Evolutionary conservation across 805 yeast species (phyloP).

Genomic region (Starmerella potacharoeniae): DNA sequence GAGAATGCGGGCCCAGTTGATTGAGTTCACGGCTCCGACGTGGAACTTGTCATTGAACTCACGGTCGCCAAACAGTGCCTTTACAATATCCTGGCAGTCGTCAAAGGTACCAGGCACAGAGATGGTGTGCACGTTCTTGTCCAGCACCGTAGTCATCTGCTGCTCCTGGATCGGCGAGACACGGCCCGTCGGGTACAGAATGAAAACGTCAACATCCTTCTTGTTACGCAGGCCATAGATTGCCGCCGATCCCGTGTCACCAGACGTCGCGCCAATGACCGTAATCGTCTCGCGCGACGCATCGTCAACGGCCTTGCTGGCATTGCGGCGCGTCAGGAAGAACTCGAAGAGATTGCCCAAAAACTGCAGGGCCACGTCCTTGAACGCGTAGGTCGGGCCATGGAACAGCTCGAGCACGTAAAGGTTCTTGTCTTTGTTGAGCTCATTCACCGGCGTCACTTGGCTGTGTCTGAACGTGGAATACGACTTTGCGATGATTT

Average conservation of each 20-base stretch:
- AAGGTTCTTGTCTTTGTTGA: constrained; percentile 47
- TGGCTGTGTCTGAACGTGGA: constrained; percentile 78
- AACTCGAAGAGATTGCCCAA: constrained; percentile 94
- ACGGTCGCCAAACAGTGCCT: constrained; percentile 78
- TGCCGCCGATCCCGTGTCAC: constrained; percentile 99
- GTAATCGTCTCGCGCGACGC: constrained; percentile 69
- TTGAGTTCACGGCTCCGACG: constrained; percentile 95
- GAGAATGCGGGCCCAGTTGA: constrained; percentile 97
- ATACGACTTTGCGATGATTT: constrained; percentile 59
- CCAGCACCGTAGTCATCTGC: constrained; percentile 96
- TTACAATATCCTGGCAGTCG: constrained; percentile 95
- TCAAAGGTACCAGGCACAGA: constrained; percentile 95
- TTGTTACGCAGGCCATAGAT: constrained; percentile 95
- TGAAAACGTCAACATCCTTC: constrained; percentile 94
- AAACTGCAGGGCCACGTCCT: constrained; percentile 96
- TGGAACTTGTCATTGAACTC: constrained; percentile 84
- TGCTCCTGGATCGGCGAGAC: constrained; percentile 96
- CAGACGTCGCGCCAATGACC: constrained; percentile 98
- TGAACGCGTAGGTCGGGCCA: constrained; percentile 98
- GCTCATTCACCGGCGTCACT: constrained; percentile 68
- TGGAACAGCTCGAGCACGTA: constrained; percentile 88
- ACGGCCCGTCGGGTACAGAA: constrained; percentile 92
- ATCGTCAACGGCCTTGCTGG: constrained; percentile 34
- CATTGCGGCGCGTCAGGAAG: constrained; percentile 68
- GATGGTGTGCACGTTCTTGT: constrained; percentile 83